phyloP scores from a whole-genome alignment of 2,329 filamentous ascomycete genomes.

The Onygenales sp. region DNA sequence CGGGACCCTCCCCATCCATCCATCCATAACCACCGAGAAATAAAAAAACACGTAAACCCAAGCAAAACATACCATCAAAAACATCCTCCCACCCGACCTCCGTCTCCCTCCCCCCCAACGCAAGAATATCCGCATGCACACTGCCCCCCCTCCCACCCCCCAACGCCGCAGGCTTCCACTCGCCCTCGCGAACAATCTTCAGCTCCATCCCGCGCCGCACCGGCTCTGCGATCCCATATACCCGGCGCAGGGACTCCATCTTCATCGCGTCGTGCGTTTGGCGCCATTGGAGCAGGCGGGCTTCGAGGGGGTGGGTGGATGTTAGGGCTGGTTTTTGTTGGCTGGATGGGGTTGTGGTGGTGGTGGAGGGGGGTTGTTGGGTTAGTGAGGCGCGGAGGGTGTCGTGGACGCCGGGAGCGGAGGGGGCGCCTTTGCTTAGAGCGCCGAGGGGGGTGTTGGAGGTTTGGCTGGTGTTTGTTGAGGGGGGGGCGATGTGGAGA shows the following conservation, averaged over 20 bases:
- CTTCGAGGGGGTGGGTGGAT: conserved; percentile 83
- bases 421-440: conserved; percentile 64
- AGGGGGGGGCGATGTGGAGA: conserved; percentile 76
- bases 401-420: conserved; percentile 87
- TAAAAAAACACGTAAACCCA: background rate
- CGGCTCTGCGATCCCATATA: conserved; percentile 88
- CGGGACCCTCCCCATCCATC: background rate
- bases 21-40: conserved; percentile 5
- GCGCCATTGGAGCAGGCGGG: conserved; percentile 82
- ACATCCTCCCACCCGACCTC: conserved; percentile 90
- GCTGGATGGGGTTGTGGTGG: conserved; percentile 31
- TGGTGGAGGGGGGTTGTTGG: conserved; percentile 11
- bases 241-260: conserved; percentile 77
- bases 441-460: conserved; percentile 50
- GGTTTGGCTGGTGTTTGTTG: conserved; percentile 56
- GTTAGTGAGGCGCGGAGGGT: conserved; percentile 77
- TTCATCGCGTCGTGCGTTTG: conserved; percentile 77
- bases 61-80: conserved; percentile 52
- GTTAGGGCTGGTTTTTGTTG: conserved; percentile 33
- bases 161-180: conserved; percentile 65
- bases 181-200: conserved; percentile 68
- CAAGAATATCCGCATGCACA: conserved; percentile 82
- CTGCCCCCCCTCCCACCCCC: conserved; percentile 49
- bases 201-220: conserved; percentile 91
- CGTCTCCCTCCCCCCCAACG: conserved; percentile 57